Evolutionary conservation across 2,329 filamentous ascomycete genomes (phyloP), one percentile per base, ranked within the genome.

Genomic region (Cercospora sojina): DNA sequence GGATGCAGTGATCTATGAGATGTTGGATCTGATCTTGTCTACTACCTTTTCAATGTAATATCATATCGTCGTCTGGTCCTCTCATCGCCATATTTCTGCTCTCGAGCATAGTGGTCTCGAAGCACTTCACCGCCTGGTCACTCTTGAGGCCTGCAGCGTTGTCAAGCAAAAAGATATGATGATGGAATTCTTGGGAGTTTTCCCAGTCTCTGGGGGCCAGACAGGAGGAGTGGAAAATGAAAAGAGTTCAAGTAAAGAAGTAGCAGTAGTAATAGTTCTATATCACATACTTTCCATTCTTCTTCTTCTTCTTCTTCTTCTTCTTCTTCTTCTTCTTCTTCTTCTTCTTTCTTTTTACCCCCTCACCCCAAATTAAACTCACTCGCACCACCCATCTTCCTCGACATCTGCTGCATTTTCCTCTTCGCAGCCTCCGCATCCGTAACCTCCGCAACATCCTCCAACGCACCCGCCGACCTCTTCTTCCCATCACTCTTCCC

Each of bases 291-390:
- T n/a, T n/a, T n/a, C n/a, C n/a, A n/a, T n/a, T n/a, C n/a, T n/a
- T n/a, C n/a, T n/a, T n/a, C n/a, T n/a, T n/a, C n/a, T n/a, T n/a
- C n/a, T n/a, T n/a, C n/a, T n/a, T n/a, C n/a, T n/a, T n/a, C n/a
- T n/a, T n/a, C n/a, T n/a, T n/a, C n/a, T n/a, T n/a, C n/a, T n/a
- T n/a, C n/a, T n/a, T n/a, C n/a, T n/a, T n/a, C n/a, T n/a, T n/a
- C n/a, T n/a, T n/a, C n/a, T n/a, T n/a, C n/a, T n/a, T n/a, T n/a
- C 35, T n/a, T 13, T 41, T 41, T 16, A n/a, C 6, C 3, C 20
- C 25, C 43, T 49, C 43, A 86, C 49, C 84, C 85, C 74, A 87
- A 79, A 75, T 87, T 87, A 75, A 87, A 87, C 74, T 87, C 85
- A 72, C 79, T 81, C 31, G 83, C 84, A 29, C 83, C 84, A 57